Base-by-base conservation (phyloP, 768 basidiomycete species). In the Boletus edulis region DNA sequence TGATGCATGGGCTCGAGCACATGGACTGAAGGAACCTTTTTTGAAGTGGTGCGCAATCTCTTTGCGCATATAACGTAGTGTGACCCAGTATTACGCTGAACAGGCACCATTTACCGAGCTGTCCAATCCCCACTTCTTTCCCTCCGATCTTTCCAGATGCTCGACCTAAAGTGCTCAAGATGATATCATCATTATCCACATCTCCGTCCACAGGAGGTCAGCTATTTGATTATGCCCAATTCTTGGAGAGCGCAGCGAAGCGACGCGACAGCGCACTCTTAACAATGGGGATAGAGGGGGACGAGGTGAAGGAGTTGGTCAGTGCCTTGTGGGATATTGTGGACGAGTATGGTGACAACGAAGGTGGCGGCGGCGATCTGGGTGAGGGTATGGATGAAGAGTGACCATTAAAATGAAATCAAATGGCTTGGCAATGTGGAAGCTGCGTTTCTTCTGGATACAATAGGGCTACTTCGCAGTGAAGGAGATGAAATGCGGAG, bases 41-140 rank as follows among this genome's bases (percentile, higher is more conserved):
- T 56, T 76, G 38, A 60, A 67, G 49, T 75, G 74, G 82, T 83
- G 62, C 42, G 70, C 52, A 37, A 49, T 51, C 48, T 40, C 15
- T 53, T 15, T 46, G 18, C 45, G 15, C 31, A 24, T 29, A 41
- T 42, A 27, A 31, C 45, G 51, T 34, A 52, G 40, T 13, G 49
- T 58, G 32, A 57, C 60, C 44, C 17, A 15, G 29, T 46, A 31
- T 37, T 38, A 1, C 38, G 57, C 41, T 52, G 38, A 62, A 37
- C 59, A 87, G 82, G 53, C 69, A 75, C 27, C 80, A 79, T 65
- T 69, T 76, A 5, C 68, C 75, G 9, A 67, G 78, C n/a, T 87
- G 81, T 62, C 84, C 86, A 9, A 66, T 86, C 17, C 81, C 84
- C 8, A 77, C 77, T 31, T 85, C 86, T 8, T 86, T 83, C 64